Percentiles rank a stretch among this genome's conserved stretches.
Evolutionary conservation across 2,329 filamentous ascomycete genomes (phyloP).

Genomic region (Phaeosphaeriaceae sp.): DNA sequence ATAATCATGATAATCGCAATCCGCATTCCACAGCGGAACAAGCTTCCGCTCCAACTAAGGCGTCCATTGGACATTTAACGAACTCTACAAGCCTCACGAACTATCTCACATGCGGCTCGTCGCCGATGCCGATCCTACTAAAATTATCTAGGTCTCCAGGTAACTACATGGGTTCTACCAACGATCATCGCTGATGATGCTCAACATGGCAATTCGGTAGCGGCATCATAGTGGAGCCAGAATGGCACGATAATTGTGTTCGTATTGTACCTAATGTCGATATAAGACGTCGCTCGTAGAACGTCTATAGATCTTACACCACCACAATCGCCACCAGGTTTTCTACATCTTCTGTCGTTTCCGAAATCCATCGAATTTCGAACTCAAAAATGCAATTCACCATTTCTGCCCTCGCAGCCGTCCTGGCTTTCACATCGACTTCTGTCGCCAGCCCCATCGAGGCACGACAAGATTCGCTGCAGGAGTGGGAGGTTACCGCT

Average conservation of each 20-base stretch:
- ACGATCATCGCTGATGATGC: background rate
- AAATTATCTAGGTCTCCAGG: constrained; percentile 1
- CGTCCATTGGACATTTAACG: background rate
- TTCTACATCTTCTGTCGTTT: background rate
- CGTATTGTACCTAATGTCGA: background rate
- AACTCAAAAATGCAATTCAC: constrained; percentile 13
- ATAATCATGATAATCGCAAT: background rate
- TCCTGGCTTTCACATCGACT: constrained; percentile 17
- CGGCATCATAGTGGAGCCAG: background rate
- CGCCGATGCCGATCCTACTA: constrained; percentile 6
- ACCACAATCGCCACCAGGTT: background rate
- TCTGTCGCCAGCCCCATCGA: constrained; percentile 15
- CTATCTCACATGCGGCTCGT: background rate
- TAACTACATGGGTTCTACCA: constrained; percentile 3
- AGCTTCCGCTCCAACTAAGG: background rate
- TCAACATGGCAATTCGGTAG: background rate
- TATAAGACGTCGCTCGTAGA: background rate
- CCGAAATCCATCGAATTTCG: background rate
- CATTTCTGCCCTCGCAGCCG: constrained; percentile 9
- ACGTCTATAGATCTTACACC: background rate
- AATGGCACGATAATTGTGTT: background rate
- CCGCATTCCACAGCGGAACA: background rate
- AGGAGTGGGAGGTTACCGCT: constrained; percentile 31
- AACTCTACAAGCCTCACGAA: background rate
- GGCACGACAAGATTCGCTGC: constrained; percentile 18